phyloP scores from a whole-genome alignment of 371 early-diverging fungal species.

The Mortierella sp. region DNA sequence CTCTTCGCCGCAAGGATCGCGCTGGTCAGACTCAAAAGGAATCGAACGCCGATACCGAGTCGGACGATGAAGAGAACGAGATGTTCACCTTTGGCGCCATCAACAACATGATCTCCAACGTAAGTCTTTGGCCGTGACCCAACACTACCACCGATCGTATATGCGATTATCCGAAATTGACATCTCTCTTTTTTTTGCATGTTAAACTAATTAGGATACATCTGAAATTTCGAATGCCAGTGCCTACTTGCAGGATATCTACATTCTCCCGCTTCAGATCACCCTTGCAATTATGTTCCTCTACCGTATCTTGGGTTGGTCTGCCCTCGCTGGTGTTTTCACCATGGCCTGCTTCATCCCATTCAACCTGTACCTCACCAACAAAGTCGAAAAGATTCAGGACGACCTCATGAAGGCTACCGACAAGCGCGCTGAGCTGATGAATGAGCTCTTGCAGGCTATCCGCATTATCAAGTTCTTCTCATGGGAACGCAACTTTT shows the following conservation, averaged over 20 bases:
- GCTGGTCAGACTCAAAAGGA: constrained; percentile 48
- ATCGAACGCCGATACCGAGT: constrained; percentile 4
- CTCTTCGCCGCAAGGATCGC: constrained; percentile 68
- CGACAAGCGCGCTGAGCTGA: constrained; percentile 70
- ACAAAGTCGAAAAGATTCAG: constrained; percentile 63
- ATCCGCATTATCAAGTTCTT: constrained; percentile 83
- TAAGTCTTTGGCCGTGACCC: constrained; percentile 38
- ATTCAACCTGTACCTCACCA: constrained; percentile 61
- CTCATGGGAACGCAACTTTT: constrained; percentile 84
- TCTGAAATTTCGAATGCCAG: constrained; percentile 61
- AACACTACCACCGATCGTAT: neutral
- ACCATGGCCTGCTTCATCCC: constrained; percentile 62
- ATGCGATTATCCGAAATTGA: neutral
- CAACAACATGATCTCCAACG: constrained; percentile 80
- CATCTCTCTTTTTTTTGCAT: constrained; percentile 3
- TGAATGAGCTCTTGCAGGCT: constrained; percentile 78
- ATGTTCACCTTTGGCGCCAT: constrained; percentile 69
- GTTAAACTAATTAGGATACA: constrained; percentile 30
- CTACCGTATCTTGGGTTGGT: constrained; percentile 63
- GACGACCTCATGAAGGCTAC: constrained; percentile 69
- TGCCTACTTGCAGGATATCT: constrained; percentile 63
- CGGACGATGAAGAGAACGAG: constrained; percentile 40
- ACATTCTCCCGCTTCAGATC: constrained; percentile 62
- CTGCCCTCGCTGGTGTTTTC: constrained; percentile 67
- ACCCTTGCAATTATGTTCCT: constrained; percentile 63